Evolutionary conservation across 2,329 filamentous ascomycete species (phyloP), one percentile per base, ranked within the genome.

Genomic region (Alternaria consortialis): DNA sequence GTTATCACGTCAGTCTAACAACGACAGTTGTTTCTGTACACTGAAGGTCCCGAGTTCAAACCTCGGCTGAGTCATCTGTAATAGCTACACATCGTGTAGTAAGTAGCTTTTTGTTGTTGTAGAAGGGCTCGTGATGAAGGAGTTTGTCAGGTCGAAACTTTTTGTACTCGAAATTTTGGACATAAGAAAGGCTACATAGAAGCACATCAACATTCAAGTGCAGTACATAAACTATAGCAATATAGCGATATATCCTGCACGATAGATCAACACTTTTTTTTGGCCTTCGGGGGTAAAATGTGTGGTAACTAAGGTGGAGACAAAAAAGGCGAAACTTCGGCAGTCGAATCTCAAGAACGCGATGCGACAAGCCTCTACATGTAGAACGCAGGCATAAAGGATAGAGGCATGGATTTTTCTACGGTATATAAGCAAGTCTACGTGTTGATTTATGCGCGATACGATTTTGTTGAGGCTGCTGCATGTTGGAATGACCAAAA

Each of bases 1-100:
- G 79, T 80, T 80, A 81, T 81, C 79, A 80, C 79, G 78, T 80
- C 75, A 80, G 79, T 80, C 78, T 81, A 80, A 81, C 79, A 80
- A 29, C 37, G 17, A 17, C 34, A 15, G 32, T 44, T 48, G 46
- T 51, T 51, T 43, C 39, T 36, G 51, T 13, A 46, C 62, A 64
- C 62, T 64, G 62, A 64, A 64, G 62, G 62, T 64, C 62, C 60
- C 54, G 58, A 59, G 62, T 64, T 64, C 62, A 64, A 64, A 56
- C 60, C 62, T 59, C 58, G 54, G 62, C 57, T 61, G 62, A 64
- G 60, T 64, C 62, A 64, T 47, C 48, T 62, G 40, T 17, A 55
- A n/a, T 7, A 20, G 6, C 34, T 54, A 44, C 47, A 32, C 29
- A 20, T 0, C 7, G 13, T 37, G 43, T 56, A 56, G 53, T 11